Base-by-base conservation (phyloP, 192 early-diverging fungal species). In the Funneliformis geosporum region DNA sequence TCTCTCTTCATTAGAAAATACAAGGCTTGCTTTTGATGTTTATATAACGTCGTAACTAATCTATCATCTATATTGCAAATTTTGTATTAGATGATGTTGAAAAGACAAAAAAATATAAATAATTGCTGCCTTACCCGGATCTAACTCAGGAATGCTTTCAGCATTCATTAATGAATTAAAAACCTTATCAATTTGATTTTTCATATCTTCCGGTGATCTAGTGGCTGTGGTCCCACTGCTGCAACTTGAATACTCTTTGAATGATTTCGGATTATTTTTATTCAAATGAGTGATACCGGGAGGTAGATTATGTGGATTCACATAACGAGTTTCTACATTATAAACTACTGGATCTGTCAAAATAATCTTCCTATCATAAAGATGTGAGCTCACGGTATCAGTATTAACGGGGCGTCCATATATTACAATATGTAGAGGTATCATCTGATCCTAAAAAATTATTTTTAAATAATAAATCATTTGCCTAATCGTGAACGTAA, bases 1-100 rank as follows among this genome's bases (percentile, higher is more conserved):
- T 96, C 95, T 23, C 93, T 88, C 73, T 93, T 85, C 46, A 89
- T 71, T 88, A 96, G 90, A 80, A 94, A 96, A 79, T 89, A 88
- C 8, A 96, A 88, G 4, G 93, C 95, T 81, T 96, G 95, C 73
- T 91, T 91, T 75, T 96, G 95, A 82, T 96, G 93, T 73, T 89
- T 84, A 67, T 92, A 92, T 86, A 96, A 81, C n/a, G 72, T 79
- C 1, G 95, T 89, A 25, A 66, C 60, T 62, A 69, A n/a, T 40
- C 67, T 28, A n/a, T 33, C 7, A 69, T 69, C 67, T 69, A 42
- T 9, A 23, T 3, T 16, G 3, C n/a, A 66, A 66, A 66, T 33
- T 38, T 12, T 14, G 6, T 28, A 2, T 33, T 5, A 33, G 33
- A 66, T 38, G 33, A 66, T 66, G 12, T 1, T 21, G 64, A 66